These are phyloP conservation scores for Viola odorata DNA, from an alignment of 345 rosid genomes.

Conservation along the genomic window DNA sequence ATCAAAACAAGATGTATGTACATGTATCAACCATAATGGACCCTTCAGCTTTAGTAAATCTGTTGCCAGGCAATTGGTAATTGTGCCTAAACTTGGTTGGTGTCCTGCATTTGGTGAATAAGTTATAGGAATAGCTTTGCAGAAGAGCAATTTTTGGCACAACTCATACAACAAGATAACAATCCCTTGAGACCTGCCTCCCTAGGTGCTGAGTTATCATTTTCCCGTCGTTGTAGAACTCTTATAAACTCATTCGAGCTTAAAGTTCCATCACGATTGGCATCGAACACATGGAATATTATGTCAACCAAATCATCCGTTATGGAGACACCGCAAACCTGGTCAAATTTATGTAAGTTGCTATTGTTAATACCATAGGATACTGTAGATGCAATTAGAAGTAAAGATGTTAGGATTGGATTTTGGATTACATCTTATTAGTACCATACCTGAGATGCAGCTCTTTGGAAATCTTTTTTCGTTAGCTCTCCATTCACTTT, in stretches of 20 bases:
- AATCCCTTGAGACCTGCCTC: constrained; percentile 16
- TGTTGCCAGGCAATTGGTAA: too few relatives aligned
- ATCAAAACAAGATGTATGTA: too few relatives aligned
- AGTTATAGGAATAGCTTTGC: constrained; percentile 7
- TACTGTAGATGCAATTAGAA: background rate
- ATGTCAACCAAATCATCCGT: constrained; percentile 21
- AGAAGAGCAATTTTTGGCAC: constrained; percentile 18
- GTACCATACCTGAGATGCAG: constrained; percentile 19
- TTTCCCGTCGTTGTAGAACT: constrained; percentile 18
- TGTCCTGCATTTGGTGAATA: background rate
- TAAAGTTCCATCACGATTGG: constrained; percentile 19
- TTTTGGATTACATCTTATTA: background rate
- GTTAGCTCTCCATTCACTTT: constrained; percentile 19
- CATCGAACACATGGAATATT: constrained; percentile 24
- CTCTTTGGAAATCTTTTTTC: constrained; percentile 23
- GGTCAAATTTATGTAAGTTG: background rate
- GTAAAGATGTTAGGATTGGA: background rate
- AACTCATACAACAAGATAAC: constrained; percentile 18
- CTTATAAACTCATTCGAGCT: constrained; percentile 26
- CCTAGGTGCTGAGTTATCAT: background rate
- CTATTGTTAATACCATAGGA: background rate
- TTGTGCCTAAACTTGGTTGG: background rate
- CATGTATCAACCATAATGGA: too few relatives aligned
- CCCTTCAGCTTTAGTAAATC: too few relatives aligned
- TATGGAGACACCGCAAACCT: constrained; percentile 27